Evolutionary conservation across 106 monocot species (phyloP).

Genomic region (Allium fistulosum): DNA sequence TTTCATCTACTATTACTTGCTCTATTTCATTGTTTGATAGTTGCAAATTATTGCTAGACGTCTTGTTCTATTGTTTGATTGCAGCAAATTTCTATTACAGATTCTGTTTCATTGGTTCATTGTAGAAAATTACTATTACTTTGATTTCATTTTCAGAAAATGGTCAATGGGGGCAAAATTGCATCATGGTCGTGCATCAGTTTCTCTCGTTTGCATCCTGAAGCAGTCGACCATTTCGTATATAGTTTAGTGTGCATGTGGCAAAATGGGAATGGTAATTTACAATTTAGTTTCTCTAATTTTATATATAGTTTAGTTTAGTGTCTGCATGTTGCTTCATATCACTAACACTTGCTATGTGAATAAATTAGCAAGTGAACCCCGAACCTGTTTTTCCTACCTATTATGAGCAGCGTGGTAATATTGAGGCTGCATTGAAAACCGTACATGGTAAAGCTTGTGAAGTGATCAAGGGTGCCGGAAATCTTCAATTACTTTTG

Average conservation of each 20-base stretch:
- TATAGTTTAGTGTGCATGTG: slow-evolving; percentile 34
- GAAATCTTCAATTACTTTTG: slow-evolving; percentile 49
- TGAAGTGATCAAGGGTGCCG: background rate
- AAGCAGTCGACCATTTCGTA: slow-evolving; percentile 27
- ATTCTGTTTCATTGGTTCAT: no score
- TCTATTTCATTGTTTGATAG: background rate
- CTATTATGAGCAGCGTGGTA: slow-evolving; percentile 3
- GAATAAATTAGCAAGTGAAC: slow-evolving; percentile 7
- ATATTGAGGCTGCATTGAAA: slow-evolving; percentile 8
- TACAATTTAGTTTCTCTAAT: background rate
- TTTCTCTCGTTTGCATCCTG: slow-evolving; percentile 18
- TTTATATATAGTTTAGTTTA: background rate
- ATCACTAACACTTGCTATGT: background rate
- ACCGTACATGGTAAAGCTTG: background rate
- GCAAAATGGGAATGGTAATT: slow-evolving; percentile 58
- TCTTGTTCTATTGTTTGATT: no score
- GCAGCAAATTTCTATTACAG: background rate
- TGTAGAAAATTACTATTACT: no score
- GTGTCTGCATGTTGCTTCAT: background rate
- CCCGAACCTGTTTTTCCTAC: slow-evolving; percentile 12
- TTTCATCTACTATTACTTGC: background rate
- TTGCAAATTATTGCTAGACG: no score
- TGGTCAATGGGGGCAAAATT: slow-evolving; percentile 31
- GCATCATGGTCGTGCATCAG: slow-evolving; percentile 46
- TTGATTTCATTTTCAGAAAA: slow-evolving; percentile 14